Evolutionary conservation across 495 filamentous ascomycete species (phyloP).

Genomic region (Cercophora scortea): DNA sequence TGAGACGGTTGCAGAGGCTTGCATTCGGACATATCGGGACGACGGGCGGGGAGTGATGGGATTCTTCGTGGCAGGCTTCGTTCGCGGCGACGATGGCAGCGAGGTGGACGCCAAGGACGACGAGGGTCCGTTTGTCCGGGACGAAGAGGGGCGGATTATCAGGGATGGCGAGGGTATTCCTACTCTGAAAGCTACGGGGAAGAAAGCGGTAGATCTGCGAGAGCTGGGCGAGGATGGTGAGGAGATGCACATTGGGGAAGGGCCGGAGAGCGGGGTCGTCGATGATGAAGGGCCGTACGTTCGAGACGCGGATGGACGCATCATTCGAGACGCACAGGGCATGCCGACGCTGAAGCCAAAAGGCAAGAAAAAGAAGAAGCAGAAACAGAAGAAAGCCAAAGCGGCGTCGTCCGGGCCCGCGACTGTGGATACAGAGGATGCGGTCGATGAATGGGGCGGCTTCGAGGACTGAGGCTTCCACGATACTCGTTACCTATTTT

Average conservation of each 20-base stretch:
- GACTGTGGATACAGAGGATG: slow-evolving; percentile 1
- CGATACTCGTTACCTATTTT: too few relatives aligned
- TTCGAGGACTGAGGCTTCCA: slow-evolving; percentile 30
- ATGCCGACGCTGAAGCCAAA: slow-evolving; percentile 30
- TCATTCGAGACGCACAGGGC: slow-evolving; percentile 25
- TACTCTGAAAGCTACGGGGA: slow-evolving; percentile 18
- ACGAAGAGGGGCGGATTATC: slow-evolving; percentile 23
- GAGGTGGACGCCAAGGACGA: slow-evolving; percentile 10
- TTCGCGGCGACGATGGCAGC: slow-evolving; percentile 16
- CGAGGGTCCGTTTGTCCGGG: slow-evolving; percentile 23
- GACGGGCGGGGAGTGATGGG: slow-evolving; percentile 61
- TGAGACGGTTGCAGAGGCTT: slow-evolving; percentile 51
- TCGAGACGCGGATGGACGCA: slow-evolving; percentile 20
- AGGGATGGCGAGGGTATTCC: slow-evolving; percentile 29
- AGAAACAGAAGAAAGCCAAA: background rate
- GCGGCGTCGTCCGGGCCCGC: background rate
- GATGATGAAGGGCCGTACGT: slow-evolving; percentile 22
- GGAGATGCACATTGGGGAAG: background rate
- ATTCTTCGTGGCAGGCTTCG: slow-evolving; percentile 41
- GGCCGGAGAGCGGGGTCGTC: background rate
- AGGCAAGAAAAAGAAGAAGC: background rate
- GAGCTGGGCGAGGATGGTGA: background rate
- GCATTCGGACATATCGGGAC: slow-evolving; percentile 72
- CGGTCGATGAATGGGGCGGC: slow-evolving; percentile 32
- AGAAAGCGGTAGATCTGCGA: slow-evolving; percentile 11